Conservation (phyloP, 306 rosid species). For the Prunus fruticosa region DNA sequence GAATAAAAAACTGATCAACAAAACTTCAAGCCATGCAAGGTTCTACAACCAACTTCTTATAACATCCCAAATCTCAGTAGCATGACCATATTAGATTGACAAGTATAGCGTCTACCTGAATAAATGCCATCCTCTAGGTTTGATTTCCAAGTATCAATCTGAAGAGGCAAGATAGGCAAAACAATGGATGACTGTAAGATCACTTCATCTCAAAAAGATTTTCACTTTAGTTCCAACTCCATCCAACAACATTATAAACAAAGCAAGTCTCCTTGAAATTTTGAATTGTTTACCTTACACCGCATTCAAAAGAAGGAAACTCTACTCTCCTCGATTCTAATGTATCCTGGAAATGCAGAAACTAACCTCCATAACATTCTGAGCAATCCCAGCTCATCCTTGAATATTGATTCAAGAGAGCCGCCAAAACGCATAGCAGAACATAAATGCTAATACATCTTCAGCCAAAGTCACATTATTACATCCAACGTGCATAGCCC, state of each 20-base stretch:
- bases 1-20: neutral
- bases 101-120: neutral
- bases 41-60: neutral
- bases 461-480: neutral
- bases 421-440: neutral
- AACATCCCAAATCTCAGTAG: neutral
- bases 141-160: neutral
- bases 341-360: neutral
- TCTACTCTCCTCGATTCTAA: neutral
- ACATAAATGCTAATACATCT: neutral
- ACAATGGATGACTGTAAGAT: neutral
- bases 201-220: neutral
- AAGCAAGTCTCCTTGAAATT: neutral
- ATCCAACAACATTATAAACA: neutral
- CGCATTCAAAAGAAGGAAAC: neutral
- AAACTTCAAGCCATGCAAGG: neutral
- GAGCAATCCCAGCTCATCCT: slow-evolving; percentile 4
- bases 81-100: neutral
- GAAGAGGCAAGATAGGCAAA: neutral
- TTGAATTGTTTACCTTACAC: neutral
- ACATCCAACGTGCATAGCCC: neutral
- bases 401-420: neutral
- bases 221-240: neutral
- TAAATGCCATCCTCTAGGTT: neutral
- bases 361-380: neutral